Evolutionary conservation across 768 basidiomycete genomes (phyloP).

Genomic region (Russula sp.): DNA sequence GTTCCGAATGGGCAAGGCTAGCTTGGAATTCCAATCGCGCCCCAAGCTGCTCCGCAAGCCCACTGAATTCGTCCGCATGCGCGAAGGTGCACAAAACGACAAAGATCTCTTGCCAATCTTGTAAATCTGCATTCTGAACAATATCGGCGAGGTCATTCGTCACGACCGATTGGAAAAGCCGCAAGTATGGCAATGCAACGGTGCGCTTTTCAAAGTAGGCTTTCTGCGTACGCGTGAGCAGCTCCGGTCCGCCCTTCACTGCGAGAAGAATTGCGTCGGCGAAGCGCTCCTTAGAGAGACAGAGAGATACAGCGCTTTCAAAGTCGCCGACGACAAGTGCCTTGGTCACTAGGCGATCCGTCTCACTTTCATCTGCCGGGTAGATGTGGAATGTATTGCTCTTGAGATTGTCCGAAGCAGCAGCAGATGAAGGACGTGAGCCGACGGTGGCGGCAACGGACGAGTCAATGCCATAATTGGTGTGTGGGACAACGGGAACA

Average conservation of each 20-base stretch:
- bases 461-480: slow-evolving; percentile 73
- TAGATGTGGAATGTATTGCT: slow-evolving; percentile 87
- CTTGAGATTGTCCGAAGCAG: slow-evolving; percentile 64
- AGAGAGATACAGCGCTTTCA: slow-evolving; percentile 82
- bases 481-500: slow-evolving; percentile 63
- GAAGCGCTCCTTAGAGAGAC: slow-evolving; percentile 80
- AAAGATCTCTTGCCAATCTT: slow-evolving; percentile 95
- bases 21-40: slow-evolving; percentile 84
- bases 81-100: slow-evolving; percentile 96
- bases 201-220: slow-evolving; percentile 87
- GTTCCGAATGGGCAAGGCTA: slow-evolving; percentile 46
- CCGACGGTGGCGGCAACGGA: slow-evolving; percentile 94
- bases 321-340: slow-evolving; percentile 97
- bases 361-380: slow-evolving; percentile 77
- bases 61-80: slow-evolving; percentile 70
- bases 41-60: slow-evolving; percentile 89
- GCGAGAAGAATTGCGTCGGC: slow-evolving; percentile 95
- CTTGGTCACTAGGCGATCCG: slow-evolving; percentile 83
- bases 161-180: slow-evolving; percentile 91
- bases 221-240: slow-evolving; percentile 82
- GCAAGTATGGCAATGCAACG: slow-evolving; percentile 72
- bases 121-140: slow-evolving; percentile 91
- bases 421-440: slow-evolving; percentile 79
- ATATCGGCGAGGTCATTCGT: slow-evolving; percentile 88
- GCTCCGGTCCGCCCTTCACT: slow-evolving; percentile 81